Percentiles rank a stretch among this genome's conserved stretches.
phyloP scores from a whole-genome alignment of 1,284 basidiomycete species.

The Tilletia caries region DNA sequence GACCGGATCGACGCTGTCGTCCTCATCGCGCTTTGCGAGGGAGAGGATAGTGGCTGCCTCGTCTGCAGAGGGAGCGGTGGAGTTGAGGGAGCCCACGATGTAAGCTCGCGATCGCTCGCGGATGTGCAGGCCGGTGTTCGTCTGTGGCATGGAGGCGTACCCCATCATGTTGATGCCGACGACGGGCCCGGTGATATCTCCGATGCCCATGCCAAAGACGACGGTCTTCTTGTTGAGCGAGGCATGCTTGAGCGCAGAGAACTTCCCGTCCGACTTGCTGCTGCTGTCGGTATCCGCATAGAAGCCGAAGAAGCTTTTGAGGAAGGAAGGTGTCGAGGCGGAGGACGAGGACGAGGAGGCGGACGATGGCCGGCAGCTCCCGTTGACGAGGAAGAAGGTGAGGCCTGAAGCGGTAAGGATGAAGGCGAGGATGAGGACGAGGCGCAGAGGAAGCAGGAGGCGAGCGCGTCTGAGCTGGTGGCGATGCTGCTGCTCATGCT shows the following conservation, averaged over 20 bases:
- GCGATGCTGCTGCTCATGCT: no score
- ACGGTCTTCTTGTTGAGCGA: constrained; percentile 12
- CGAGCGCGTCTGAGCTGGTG: not conserved
- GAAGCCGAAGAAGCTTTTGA: not conserved
- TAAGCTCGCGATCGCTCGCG: constrained; percentile 72
- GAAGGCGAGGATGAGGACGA: not conserved
- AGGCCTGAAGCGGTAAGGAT: not conserved
- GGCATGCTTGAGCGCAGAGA: not conserved
- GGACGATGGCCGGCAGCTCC: not conserved
- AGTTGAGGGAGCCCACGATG: constrained; percentile 61
- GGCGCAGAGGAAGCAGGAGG: not conserved
- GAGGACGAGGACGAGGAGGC: not conserved
- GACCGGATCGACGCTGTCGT: constrained; percentile 56
- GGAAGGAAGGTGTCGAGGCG: not conserved
- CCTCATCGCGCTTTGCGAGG: not conserved
- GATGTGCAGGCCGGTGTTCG: constrained; percentile 75
- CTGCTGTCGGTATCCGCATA: not conserved
- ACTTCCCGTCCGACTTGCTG: not conserved
- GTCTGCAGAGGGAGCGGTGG: not conserved
- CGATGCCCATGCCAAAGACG: constrained; percentile 60
- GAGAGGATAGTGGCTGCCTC: not conserved
- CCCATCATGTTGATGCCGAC: constrained; percentile 62
- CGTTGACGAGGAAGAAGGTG: not conserved
- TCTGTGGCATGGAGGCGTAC: constrained; percentile 68
- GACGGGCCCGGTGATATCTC: constrained; percentile 68